Evolutionary conservation across 1,284 basidiomycete genomes (phyloP), one percentile per base, ranked within the genome.

Genomic region (Papiliotrema nemorosa): DNA sequence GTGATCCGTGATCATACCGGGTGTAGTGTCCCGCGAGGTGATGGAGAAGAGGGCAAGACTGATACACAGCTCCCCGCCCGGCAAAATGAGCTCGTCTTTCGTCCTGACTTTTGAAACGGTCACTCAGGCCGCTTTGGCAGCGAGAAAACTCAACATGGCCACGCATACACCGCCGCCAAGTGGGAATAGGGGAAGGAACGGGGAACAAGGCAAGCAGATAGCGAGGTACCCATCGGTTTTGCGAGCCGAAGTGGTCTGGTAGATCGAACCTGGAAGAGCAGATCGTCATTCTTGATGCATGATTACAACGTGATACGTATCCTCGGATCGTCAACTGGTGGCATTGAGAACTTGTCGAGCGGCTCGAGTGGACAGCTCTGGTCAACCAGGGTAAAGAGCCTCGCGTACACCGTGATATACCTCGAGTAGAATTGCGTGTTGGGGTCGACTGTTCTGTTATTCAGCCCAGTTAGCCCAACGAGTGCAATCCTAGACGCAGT

Each of bases 361-460:
- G n/a, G n/a, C n/a, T n/a, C n/a, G n/a, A n/a, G n/a, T n/a, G n/a
- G n/a, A n/a, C n/a, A n/a, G n/a, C n/a, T n/a, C n/a, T n/a, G n/a
- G n/a, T n/a, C n/a, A n/a, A n/a, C n/a, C 69, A 49, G 64, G 54
- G 35, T 54, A 69, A 43, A 70, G 47, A 24, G 50, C 52, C 49
- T 70, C 65, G 20, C 66, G 50, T 2, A 67, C 31, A 4, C 56
- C 55, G 41, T 70, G 67, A 49, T 70, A 70, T 1, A 70, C 61
- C 51, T 69, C 62, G 12, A 40, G 41, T 13, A 72, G 52, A 5
- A 67, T 61, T 1, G 56, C 57, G 22, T 60, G 52, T 0, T 44
- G 53, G 1, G 69, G 66, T 27, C 58, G 48, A 2, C 65, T 49
- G 9, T 43, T 27, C 69, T 71, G 53, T 16, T 25, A 7, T 9